Base-by-base conservation (phyloP, 176 grass and related monocot species). In the Chloris gayana region DNA sequence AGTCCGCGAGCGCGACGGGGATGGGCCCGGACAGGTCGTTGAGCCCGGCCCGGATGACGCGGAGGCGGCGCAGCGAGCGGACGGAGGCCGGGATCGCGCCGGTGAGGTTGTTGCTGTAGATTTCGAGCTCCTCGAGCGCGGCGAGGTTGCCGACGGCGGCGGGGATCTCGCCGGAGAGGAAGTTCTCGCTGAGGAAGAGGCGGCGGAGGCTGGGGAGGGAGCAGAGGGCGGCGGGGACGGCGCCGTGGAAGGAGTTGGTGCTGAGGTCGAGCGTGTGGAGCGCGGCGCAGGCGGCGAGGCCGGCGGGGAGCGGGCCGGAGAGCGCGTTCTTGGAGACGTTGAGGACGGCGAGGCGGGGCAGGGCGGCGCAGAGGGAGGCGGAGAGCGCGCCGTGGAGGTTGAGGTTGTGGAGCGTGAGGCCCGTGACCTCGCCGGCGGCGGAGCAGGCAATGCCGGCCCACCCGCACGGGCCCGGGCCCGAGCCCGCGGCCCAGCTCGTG, bases 51-150 rank as follows among this genome's bases (percentile, higher is more conserved):
- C 96, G 88, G 86, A 99, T 89, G 39, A 95, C 75, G 49, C 92
- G 89, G 24, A 99, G 92, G 6, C 75, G 72, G 83, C 68, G 85
- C 21, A 99, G 83, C 79, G 27, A 50, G 30, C 70, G 80, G 67
- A 99, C 73, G 34, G 96, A 90, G 3, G 64, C 5, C 4, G 96
- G 96, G 85, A 99, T 99, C 25, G 0, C 47, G 7, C 96, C 88
- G 4, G 96, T 95, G 67, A 99, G 90, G 69, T 99, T 99, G 83
- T 99, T 99, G 66, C 88, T 99, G 79, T 99, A 93, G 73, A 99
- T 88, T 62, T 91, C 96, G 67, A 99, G 86, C 88, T 95, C 92
- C 79, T 95, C 87, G 53, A 99, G 92, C 13, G 80, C 79, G 57
- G 76, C 38, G 60, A 93, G 84, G 41, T 86, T 72, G 72, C 92